These are phyloP conservation scores for Metschnikowia sp. DNA, from an alignment of 805 yeast species.

Conservation along the genomic window DNA sequence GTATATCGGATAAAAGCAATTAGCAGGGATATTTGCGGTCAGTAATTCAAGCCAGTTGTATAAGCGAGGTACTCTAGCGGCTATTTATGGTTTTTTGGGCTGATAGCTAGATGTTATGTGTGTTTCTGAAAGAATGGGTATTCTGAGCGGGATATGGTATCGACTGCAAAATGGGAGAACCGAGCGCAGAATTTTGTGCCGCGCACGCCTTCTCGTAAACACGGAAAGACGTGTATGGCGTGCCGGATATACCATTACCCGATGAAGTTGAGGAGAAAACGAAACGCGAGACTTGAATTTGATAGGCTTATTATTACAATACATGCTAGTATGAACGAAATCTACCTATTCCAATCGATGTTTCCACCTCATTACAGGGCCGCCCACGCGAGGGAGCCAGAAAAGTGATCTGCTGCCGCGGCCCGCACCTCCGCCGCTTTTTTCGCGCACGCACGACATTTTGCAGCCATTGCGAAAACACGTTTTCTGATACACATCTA, in stretches of 20 bases:
- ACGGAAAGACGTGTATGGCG: too few relatives aligned
- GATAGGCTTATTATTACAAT: too few relatives aligned
- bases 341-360: neutral
- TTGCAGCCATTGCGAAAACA: conserved; percentile 10
- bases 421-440: neutral
- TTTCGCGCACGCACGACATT: conserved; percentile 10
- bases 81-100: neutral
- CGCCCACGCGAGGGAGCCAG: too few relatives aligned
- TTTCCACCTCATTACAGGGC: neutral
- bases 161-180: conserved; percentile 19
- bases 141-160: neutral
- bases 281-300: too few relatives aligned
- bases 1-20: too few relatives aligned
- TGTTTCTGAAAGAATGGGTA: neutral
- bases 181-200: conserved; percentile 8
- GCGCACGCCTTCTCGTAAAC: conserved; percentile 3
- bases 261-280: too few relatives aligned
- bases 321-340: neutral
- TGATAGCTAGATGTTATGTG: neutral
- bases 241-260: neutral
- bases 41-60: neutral
- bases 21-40: too few relatives aligned
- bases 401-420: too few relatives aligned
- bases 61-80: neutral
- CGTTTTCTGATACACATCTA: neutral